phyloP scores from a whole-genome alignment of 148 eudicot species.

The Heliosperma pusillum region DNA sequence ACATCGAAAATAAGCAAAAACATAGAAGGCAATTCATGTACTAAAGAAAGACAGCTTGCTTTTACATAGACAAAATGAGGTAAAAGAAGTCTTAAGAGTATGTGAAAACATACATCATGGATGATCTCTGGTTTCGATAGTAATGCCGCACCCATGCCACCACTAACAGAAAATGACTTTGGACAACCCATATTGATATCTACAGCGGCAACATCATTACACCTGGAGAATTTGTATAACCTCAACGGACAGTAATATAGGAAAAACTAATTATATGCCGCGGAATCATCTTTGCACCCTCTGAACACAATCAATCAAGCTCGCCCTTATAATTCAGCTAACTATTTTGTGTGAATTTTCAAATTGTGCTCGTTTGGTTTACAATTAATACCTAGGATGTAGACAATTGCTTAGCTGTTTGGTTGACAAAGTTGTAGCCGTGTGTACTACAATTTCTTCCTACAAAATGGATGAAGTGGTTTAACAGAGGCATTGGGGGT shows the following conservation, averaged over 20 bases:
- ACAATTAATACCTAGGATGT: too few relatives aligned
- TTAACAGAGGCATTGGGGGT: neutral
- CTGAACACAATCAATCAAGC: neutral
- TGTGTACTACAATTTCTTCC: too few relatives aligned
- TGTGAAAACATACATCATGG: constrained; percentile 59
- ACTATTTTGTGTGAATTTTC: too few relatives aligned
- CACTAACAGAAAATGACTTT: constrained; percentile 78
- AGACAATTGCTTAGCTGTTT: too few relatives aligned
- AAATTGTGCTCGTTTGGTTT: too few relatives aligned
- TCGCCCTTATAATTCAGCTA: too few relatives aligned
- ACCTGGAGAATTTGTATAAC: constrained; percentile 33
- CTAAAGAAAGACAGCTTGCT: too few relatives aligned
- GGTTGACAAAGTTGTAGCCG: too few relatives aligned
- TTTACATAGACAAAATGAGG: constrained; percentile 9
- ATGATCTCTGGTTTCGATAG: constrained; percentile 76
- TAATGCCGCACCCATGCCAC: constrained; percentile 96
- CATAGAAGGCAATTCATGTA: neutral
- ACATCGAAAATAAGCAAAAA: neutral
- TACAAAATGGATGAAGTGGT: neutral
- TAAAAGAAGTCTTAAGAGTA: neutral
- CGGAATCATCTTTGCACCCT: neutral
- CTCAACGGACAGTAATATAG: neutral
- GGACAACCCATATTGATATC: constrained; percentile 97
- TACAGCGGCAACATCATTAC: constrained; percentile 87
- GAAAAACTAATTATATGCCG: neutral